These are phyloP conservation scores for Phalaenopsis hybrid DNA, from an alignment of 116 monocot species.

Conservation along the genomic window DNA sequence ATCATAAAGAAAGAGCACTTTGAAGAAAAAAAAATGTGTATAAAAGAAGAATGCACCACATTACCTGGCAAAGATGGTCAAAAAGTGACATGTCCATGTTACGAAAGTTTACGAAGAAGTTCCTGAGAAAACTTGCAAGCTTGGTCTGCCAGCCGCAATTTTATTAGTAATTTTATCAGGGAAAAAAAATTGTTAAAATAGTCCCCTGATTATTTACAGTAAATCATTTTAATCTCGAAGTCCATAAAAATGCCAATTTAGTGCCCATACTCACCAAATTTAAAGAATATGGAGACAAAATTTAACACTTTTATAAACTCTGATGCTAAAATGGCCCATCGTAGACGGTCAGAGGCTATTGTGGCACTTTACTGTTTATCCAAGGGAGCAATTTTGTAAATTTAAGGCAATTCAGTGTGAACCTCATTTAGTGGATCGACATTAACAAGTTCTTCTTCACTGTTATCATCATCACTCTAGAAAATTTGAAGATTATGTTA, in stretches of 20 bases:
- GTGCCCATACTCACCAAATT: no score
- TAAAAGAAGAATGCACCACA: not conserved
- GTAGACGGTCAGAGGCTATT: no score
- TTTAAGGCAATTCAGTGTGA: slow-evolving; percentile 11
- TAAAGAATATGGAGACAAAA: no score
- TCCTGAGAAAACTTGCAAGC: slow-evolving; percentile 46
- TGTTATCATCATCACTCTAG: slow-evolving; percentile 57
- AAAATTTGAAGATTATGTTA: slow-evolving; percentile 7
- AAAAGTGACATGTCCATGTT: slow-evolving; percentile 49
- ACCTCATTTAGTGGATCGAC: slow-evolving; percentile 88
- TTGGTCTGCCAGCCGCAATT: slow-evolving; percentile 51
- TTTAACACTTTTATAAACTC: no score
- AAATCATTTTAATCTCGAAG: no score
- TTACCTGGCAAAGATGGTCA: slow-evolving; percentile 71
- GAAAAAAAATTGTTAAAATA: not conserved
- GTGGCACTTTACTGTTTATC: no score
- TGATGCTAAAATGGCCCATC: no score
- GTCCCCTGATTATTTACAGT: no score
- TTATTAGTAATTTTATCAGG: not conserved
- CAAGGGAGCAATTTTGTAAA: not conserved
- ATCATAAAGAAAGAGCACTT: not conserved
- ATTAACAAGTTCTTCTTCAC: slow-evolving; percentile 53
- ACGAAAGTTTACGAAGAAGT: slow-evolving; percentile 44
- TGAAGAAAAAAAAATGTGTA: not conserved
- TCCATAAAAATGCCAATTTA: no score